Evolutionary conservation across 148 eudicot genomes (phyloP), one percentile per base, ranked within the genome.

Genomic region (Heliamphora exappendiculata): DNA sequence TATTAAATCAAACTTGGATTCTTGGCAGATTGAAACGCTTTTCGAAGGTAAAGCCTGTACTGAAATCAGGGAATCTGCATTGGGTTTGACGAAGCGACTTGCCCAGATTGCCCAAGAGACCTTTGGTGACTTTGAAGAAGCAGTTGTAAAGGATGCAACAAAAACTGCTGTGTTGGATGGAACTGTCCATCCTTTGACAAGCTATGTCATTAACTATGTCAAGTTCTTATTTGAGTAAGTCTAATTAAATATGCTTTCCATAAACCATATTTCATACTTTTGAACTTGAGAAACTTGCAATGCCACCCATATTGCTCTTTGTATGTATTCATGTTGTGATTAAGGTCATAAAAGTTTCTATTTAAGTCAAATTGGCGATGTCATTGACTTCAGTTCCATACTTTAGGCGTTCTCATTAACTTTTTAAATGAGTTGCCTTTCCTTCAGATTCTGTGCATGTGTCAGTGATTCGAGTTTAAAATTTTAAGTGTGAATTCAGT

Each of bases 151-250:
- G 79, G 97, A 95, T 85, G 97, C 99, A 34, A 92, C 97, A 73
- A 92, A 87, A 86, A 95, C 96, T 76, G 88, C 97, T 58, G 93
- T 91, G 24, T 71, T 88, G 80, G 99, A 92, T 86, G 99, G 97
- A 76, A 95, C 97, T 71, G 97, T 95, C 72, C 99, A 95, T 89
- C 99, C 99, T 19, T 80, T 95, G 81, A 95, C 99, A 64, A 95
- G 99, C 91, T 92, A 95, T 73, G 99, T 95, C 86, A 89, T 92
- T 79, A 95, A 95, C 81, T 95, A 95, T 75, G 95, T 95, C 86
- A 95, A 95, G 86, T 89, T 95, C 78, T 78, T 92, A 73, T 92
- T 91, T 74, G 98, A 95, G 98, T 95, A 95, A 85, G 97, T 85
- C 64, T 19, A 60, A 17, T 55, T 24, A 45, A 49, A 39, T 55